A percentile compares a stretch with the other conserved stretches of the same genome.
Evolutionary conservation across 257 asterid species (phyloP).

Genomic region (Salvia splendens): DNA sequence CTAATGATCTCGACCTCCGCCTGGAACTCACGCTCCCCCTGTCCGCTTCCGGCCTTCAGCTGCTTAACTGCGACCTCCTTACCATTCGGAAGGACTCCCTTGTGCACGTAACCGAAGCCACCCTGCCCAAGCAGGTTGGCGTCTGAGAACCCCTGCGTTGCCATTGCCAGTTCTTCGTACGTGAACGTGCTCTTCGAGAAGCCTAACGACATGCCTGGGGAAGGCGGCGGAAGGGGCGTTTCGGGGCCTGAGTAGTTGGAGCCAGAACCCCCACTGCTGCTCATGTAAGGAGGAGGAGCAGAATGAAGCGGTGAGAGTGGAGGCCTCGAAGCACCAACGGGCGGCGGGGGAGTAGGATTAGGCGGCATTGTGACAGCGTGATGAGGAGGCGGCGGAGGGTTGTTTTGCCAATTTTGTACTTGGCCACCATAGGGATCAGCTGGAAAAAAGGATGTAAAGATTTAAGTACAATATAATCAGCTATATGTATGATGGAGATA

Average conservation of each 20-base stretch:
- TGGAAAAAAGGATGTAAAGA: conserved; percentile 31
- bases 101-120: conserved; percentile 92
- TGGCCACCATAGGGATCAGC: conserved; percentile 61
- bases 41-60: conserved; percentile 93
- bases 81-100: conserved; percentile 81
- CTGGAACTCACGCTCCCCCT: conserved; percentile 89
- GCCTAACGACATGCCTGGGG: conserved; percentile 68
- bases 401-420: conserved; percentile 64
- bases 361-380: conserved; percentile 53
- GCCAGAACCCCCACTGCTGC: conserved; percentile 83
- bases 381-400: conserved; percentile 40
- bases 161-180: conserved; percentile 79
- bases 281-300: conserved; percentile 53
- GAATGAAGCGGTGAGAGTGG: conserved; percentile 58
- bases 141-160: conserved; percentile 85
- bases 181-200: conserved; percentile 71
- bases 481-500: too few relatives aligned
- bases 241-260: conserved; percentile 68
- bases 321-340: conserved; percentile 58
- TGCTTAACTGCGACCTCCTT: conserved; percentile 88
- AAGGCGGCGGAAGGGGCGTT: conserved; percentile 57
- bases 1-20: conserved; percentile 98
- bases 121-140: conserved; percentile 97
- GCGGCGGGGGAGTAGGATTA: conserved; percentile 50
- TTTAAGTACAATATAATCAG: too few relatives aligned